Evolutionary conservation across 768 basidiomycete species (phyloP), one percentile per base, ranked within the genome.

Genomic region (Sporobolomyces roseus): DNA sequence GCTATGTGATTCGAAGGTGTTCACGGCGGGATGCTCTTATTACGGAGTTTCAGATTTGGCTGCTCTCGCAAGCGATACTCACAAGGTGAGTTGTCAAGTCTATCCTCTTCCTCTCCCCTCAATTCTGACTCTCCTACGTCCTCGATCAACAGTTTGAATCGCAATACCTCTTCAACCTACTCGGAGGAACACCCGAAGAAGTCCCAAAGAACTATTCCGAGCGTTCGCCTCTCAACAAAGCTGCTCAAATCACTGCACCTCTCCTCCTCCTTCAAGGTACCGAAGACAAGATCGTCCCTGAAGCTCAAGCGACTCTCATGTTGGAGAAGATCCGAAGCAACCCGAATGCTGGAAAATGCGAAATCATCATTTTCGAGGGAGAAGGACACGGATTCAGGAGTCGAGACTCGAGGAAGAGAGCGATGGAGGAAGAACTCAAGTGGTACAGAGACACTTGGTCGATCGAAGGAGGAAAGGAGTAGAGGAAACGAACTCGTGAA

Each of bases 251-350:
- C 71, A 80, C 80, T 30, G 79, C 81, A 1, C 87, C 88, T 2
- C 79, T 90, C 52, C 77, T 89, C 77, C 83, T 88, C 27, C 78
- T 89, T n/a, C 88, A 90, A 79, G 88, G 88, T 12, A 79, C 82
- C 1, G 76, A 81, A 1, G 87, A 88, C 76, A 79, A 78, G 66
- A 82, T 88, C 36, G 89, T 90, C 0, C 88, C 85, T 0, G 86
- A 85, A 4, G 82, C 80, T 23, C 88, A 90, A 74, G 83, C 88
- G 0, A 81, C 84, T 63, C 75, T 76, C 17, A 87, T 89, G 56
- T 83, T 84, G 45, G 79, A 84, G 19, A 81, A 78, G 63, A 83
- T 88, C 69, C 78, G 81, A 60, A 78, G 8, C 4, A 55, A 80
- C 58, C 58, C 58, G 25, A 79, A 80, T 0, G 82, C 82, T 4